Conservation (phyloP, 305 asterid genomes). For the Ilex paraguariensis region DNA sequence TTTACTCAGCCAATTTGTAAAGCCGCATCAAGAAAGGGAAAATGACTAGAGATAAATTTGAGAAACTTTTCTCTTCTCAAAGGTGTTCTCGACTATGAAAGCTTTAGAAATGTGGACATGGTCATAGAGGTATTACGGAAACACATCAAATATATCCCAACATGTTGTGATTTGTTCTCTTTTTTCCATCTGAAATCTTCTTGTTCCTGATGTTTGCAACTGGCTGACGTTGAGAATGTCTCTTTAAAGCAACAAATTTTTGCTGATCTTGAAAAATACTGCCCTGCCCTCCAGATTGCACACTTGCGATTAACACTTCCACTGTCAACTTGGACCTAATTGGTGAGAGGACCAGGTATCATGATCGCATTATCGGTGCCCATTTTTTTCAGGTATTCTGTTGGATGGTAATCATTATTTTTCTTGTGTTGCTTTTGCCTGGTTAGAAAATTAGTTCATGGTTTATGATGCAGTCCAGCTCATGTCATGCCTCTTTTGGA, state of each 20-base stretch:
- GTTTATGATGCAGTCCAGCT: slow-evolving; percentile 73
- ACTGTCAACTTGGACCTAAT: slow-evolving; percentile 88
- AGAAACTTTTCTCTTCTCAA: slow-evolving; percentile 66
- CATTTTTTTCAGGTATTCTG: slow-evolving; percentile 89
- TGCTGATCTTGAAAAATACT: slow-evolving; percentile 78
- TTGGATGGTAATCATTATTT: not conserved
- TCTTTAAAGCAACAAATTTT: slow-evolving; percentile 93
- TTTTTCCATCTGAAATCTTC: not conserved
- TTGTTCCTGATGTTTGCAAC: slow-evolving; percentile 14
- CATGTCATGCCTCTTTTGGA: slow-evolving; percentile 99
- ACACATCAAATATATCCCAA: not conserved
- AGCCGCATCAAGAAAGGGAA: slow-evolving; percentile 90
- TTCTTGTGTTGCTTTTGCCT: slow-evolving; percentile 1
- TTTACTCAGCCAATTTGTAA: slow-evolving; percentile 69
- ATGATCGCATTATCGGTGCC: slow-evolving; percentile 90
- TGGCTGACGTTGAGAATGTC: slow-evolving; percentile 96
- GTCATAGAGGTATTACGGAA: slow-evolving; percentile 77
- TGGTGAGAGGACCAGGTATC: slow-evolving; percentile 81
- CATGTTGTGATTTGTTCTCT: not conserved
- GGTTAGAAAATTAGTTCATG: slow-evolving; percentile 4
- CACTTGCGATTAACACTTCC: slow-evolving; percentile 93
- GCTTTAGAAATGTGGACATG: slow-evolving; percentile 94
- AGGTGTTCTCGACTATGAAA: slow-evolving; percentile 80
- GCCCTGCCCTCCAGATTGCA: slow-evolving; percentile 95
- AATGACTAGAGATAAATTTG: slow-evolving; percentile 75